Percentiles rank a stretch among this genome's conserved stretches.
phyloP scores from a whole-genome alignment of 2,329 filamentous ascomycete genomes.

The Chaetomiaceae sp. region DNA sequence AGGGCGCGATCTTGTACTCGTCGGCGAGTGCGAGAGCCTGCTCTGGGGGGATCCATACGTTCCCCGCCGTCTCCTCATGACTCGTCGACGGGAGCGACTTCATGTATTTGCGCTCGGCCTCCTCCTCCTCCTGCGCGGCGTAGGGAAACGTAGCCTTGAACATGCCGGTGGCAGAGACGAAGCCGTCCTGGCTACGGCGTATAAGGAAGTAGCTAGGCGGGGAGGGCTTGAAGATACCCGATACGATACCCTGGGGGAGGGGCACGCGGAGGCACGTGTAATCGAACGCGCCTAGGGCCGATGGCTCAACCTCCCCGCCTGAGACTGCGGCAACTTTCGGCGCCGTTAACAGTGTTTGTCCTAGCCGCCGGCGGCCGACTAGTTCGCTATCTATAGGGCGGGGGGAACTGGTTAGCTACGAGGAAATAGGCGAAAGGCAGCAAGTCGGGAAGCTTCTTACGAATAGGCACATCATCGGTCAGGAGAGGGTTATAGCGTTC shows the following conservation, averaged over 20 bases:
- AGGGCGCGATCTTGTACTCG: conserved; percentile 79
- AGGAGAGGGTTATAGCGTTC: conserved; percentile 61
- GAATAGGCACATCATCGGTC: conserved; percentile 56
- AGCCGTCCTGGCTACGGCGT: conserved; percentile 81
- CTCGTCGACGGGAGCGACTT: conserved; percentile 79
- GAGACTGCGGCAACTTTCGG: conserved; percentile 71
- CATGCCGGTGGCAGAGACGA: conserved; percentile 82
- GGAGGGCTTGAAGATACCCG: conserved; percentile 85
- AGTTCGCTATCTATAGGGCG: conserved; percentile 62
- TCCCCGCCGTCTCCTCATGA: conserved; percentile 88
- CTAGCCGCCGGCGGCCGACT: conserved; percentile 77
- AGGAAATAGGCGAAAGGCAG: no score
- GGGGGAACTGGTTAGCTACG: no score
- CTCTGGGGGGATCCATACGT: conserved; percentile 88
- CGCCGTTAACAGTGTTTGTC: conserved; percentile 83
- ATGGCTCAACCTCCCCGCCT: conserved; percentile 65
- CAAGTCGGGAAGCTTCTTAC: conserved; percentile 50
- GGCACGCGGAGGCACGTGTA: conserved; percentile 94
- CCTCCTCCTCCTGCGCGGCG: conserved; percentile 66
- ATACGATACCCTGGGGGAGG: conserved; percentile 82
- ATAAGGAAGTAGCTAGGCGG: conserved; percentile 97
- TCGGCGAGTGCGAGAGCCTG: conserved; percentile 76
- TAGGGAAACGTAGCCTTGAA: conserved; percentile 87
- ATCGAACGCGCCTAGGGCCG: conserved; percentile 79
- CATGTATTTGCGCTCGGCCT: conserved; percentile 74